Evolutionary conservation across 2,329 filamentous ascomycete genomes (phyloP).

Genomic region (Chaetomiaceae sp.): DNA sequence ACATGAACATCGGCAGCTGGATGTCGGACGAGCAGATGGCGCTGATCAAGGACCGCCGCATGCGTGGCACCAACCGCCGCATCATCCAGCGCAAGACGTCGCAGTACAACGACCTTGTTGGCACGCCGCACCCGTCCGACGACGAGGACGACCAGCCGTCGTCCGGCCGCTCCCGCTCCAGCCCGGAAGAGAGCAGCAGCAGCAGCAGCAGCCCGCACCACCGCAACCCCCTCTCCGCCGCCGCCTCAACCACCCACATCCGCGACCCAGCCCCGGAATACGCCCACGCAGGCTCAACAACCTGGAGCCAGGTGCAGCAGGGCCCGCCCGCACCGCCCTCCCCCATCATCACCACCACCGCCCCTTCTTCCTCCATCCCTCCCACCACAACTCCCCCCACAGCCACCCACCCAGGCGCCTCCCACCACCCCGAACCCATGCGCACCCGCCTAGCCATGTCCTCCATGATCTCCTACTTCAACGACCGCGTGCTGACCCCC

Average conservation of each 20-base stretch:
- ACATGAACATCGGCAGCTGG: slow-evolving; percentile 98
- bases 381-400: slow-evolving; percentile 1
- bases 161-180: slow-evolving; percentile 24
- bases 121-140: slow-evolving; percentile 75
- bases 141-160: slow-evolving; percentile 55
- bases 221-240: neutral
- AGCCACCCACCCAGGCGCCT: slow-evolving; percentile 27
- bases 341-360: slow-evolving; percentile 3
- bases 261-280: slow-evolving; percentile 43
- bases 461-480: slow-evolving; percentile 97
- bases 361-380: neutral
- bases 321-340: slow-evolving; percentile 2
- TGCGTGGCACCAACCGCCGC: slow-evolving; percentile 68
- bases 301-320: slow-evolving; percentile 26
- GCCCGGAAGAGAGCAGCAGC: slow-evolving; percentile 18
- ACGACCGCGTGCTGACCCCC: slow-evolving; percentile 86
- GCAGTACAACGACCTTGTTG: slow-evolving; percentile 78
- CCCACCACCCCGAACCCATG: slow-evolving; percentile 53
- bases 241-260: slow-evolving; percentile 14
- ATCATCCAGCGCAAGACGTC: slow-evolving; percentile 80
- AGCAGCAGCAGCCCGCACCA: slow-evolving; percentile 12
- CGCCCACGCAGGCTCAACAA: slow-evolving; percentile 42
- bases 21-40: slow-evolving; percentile 99
- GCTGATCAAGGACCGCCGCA: slow-evolving; percentile 76
- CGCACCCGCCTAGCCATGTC: slow-evolving; percentile 87